Evolutionary conservation across 768 basidiomycete genomes (phyloP), one percentile per base, ranked within the genome.

Genomic region (Suillus variegatus): DNA sequence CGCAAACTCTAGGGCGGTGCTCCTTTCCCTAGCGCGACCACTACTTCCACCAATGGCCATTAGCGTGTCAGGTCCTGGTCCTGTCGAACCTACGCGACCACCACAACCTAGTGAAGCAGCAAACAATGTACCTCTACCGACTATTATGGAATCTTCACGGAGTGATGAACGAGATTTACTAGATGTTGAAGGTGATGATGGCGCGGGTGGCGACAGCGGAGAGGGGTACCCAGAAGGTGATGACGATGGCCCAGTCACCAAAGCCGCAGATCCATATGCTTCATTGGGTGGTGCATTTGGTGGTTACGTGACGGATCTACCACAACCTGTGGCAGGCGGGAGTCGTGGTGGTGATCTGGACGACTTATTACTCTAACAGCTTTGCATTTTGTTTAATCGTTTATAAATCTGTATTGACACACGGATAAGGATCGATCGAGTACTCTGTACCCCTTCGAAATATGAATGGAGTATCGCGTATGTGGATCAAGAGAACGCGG

Each of bases 231-330:
- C 64, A 0, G 68, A 77, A 43, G 82, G 78, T 43, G 82, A 84
- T 46, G 82, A 75, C 43, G 80, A 79, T 20, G 75, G 78, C 41
- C 75, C 76, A 63, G 71, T 70, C 20, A 38, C 66, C 47, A 70
- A 71, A 61, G 65, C 62, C 20, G 65, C 71, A 12, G 94, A 96
- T 77, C 94, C 94, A 28, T 97, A 97, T 74, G 93, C 92, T 6
- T 90, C 90, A 67, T 77, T 97, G 62, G 91, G 84, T 69, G 84
- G 86, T 46, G 92, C 91, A 60, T 93, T 95, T 71, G 88, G 88
- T 20, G 86, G 84, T 68, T 92, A 92, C 71, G 63, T 85, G 49
- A 88, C 86, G 32, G 93, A 95, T 75, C 83, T 86, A 72, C 93
- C 94, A 54, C 82, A 82, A 62, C 88, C 92, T 60, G 81, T 90